Percentiles rank a stretch among this genome's conserved stretches.
Conservation (phyloP, 495 filamentous ascomycete species). For the Penicillium atrosanguineum region DNA sequence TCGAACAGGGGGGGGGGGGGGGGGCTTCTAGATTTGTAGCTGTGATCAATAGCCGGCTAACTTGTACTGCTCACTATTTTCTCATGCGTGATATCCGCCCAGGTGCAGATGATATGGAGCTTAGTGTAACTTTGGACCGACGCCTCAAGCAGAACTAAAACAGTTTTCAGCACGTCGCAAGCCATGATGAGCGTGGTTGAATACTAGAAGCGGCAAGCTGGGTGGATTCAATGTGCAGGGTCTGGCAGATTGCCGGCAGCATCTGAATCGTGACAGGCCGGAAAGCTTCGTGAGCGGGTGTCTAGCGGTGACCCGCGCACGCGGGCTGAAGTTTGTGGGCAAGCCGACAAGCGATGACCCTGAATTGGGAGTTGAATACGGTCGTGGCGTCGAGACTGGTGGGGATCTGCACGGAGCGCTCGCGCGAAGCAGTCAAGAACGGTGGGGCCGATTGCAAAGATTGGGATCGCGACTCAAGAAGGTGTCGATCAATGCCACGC, state of each 20-base stretch:
- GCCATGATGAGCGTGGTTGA: slow-evolving; percentile 12
- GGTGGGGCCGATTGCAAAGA: slow-evolving; percentile 13
- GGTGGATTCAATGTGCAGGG: slow-evolving; percentile 17
- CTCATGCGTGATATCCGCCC: neutral
- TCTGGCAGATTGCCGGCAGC: slow-evolving; percentile 1
- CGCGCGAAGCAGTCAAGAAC: slow-evolving; percentile 24
- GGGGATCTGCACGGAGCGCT: slow-evolving; percentile 19
- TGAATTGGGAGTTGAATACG: slow-evolving; percentile 6
- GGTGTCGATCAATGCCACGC: slow-evolving; percentile 13
- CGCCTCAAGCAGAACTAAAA: slow-evolving; percentile 5
- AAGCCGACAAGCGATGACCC: slow-evolving; percentile 3
- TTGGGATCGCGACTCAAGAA: slow-evolving; percentile 7
- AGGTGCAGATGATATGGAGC: slow-evolving; percentile 12
- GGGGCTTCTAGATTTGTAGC: slow-evolving; percentile 13
- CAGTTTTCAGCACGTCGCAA: slow-evolving; percentile 8
- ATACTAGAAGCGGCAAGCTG: slow-evolving; percentile 14
- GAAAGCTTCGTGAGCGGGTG: slow-evolving; percentile 5
- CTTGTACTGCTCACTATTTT: neutral
- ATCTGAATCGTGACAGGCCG: slow-evolving; percentile 17
- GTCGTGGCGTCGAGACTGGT: slow-evolving; percentile 13
- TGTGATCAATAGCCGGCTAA: slow-evolving; percentile 6
- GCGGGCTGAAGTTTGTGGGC: slow-evolving; percentile 16
- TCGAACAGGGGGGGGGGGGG: slow-evolving; percentile 3
- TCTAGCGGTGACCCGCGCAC: slow-evolving; percentile 13
- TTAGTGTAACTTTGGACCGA: slow-evolving; percentile 2